Evolutionary conservation across 2,329 filamentous ascomycete genomes (phyloP), one percentile per base, ranked within the genome.

Genomic region (Cytospora piceicola): DNA sequence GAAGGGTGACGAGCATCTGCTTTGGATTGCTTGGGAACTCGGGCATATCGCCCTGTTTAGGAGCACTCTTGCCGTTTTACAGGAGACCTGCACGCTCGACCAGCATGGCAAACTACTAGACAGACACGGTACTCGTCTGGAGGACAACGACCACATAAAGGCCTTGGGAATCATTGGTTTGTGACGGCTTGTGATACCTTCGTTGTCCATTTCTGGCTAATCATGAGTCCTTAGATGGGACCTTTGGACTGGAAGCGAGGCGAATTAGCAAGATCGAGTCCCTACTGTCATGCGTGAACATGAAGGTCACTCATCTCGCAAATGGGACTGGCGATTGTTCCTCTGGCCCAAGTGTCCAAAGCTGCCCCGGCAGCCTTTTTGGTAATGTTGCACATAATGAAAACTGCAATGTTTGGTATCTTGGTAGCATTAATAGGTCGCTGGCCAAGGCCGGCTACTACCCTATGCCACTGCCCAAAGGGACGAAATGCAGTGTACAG

Each of bases 11-110:
- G 46, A 49, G 24, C 9, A 9, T 14, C n/a, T 49, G 46, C 46
- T 49, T 2, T 49, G 46, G 46, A 49, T 49, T 49, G n/a, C 46
- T 24, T 49, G 46, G 46, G 46, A 49, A 49, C 46, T 49, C n/a
- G 46, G 46, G 2, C n/a, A 49, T 49, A 14, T 14, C 46, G n/a
- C 11, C 4, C n/a, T 49, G 1, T 49, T 49, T 11, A 2, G 24
- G n/a, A 24, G 22, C 4, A 20, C 46, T 24, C 46, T 49, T 20
- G 5, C n/a, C n/a, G n/a, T 24, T 49, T 12, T 49, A 24, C 46
- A 49, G 8, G 46, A 49, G 4, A 49, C n/a, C 9, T 49, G 46
- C 11, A 49, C 4, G 4, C 3, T 49, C 46, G n/a, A 49, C n/a
- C 4, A 4, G 2, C n/a, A 49, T 4, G n/a, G 46, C n/a, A 49